Conservation (phyloP, 2,329 filamentous ascomycete genomes). For the Alternaria novae-zelandiae region DNA sequence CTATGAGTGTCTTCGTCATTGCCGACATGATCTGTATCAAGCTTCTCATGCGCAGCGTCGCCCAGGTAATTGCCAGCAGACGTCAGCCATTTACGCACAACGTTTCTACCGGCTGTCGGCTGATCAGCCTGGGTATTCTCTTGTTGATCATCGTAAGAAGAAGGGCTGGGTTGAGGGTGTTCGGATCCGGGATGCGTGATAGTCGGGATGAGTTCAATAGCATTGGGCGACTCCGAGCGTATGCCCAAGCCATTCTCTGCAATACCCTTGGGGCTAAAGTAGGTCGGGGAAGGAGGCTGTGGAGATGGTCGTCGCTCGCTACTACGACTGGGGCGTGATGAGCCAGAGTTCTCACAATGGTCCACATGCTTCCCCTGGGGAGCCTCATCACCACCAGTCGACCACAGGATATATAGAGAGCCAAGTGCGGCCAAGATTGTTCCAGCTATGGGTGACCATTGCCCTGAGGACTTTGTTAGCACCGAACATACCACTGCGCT, state of each 20-base stretch:
- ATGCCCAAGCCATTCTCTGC: constrained; percentile 13
- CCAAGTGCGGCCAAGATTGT: constrained; percentile 64
- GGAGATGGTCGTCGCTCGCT: constrained; percentile 12
- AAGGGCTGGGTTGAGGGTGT: not conserved
- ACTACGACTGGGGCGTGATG: constrained; percentile 30
- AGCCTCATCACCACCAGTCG: constrained; percentile 44
- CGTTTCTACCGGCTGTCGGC: constrained; percentile 26
- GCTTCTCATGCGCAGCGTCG: constrained; percentile 53
- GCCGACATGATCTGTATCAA: constrained; percentile 56
- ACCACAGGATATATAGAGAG: constrained; percentile 61
- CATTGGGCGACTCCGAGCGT: constrained; percentile 21
- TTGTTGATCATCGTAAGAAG: not conserved
- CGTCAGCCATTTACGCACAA: constrained; percentile 50
- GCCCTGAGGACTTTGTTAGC: constrained; percentile 31
- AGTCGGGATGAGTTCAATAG: constrained; percentile 16
- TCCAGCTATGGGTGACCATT: constrained; percentile 67
- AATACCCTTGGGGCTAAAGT: not conserved
- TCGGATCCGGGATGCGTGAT: constrained; percentile 22
- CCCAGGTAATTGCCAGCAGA: constrained; percentile 56
- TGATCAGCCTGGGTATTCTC: not conserved
- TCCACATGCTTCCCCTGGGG: constrained; percentile 13
- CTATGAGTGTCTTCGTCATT: constrained; percentile 54
- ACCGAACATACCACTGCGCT: not conserved
- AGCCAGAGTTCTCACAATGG: constrained; percentile 4
- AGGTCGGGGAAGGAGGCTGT: not conserved